Base-by-base conservation (phyloP, 352 stramenopile genomes). In the Peronospora tabacina region DNA sequence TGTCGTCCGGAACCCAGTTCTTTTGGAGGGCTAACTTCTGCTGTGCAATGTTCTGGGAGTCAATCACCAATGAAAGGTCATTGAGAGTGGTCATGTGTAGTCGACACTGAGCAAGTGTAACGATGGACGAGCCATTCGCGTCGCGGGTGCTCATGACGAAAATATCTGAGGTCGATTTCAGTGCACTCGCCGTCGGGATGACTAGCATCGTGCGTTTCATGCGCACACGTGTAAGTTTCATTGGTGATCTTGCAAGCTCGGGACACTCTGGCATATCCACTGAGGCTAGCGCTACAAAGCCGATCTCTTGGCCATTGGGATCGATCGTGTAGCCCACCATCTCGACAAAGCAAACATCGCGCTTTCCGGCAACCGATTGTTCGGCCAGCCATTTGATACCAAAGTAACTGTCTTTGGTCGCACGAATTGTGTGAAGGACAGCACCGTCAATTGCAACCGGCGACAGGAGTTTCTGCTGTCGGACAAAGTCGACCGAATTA, bases 41-140 rank as follows among this genome's bases (percentile, higher is more conserved):
- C 33, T 68, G 66, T 0, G 67, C 61, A 20, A 82, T 67, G 44
- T 82, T 82, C 32, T 66, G 66, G 0, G 61, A 66, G 52, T 82
- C 68, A 33, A 82, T 79, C 13, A 73, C 68, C 13, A 79, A 52
- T n/a, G 68, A 82, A 16, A 82, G 57, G 33, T 79, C 71, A 32
- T 69, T 75, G 2, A 82, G 50, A 7, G 75, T 48, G 1, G 68
- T 60, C 71, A 82, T 78, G 19, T 52, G 60, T 10, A 77, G 54
- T 17, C 71, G 68, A 20, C 74, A 64, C 11, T 74, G 66, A 5
- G 68, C 66, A 36, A 74, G 66, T 2, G 52, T 53, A 13, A 52
- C 58, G 13, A 82, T 47, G 8, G 68, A 71, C 17, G 68, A 60
- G 3, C 65, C 58, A 29, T 53, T 58, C 6, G 53, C 41, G 13